Evolutionary conservation across 1,139 yeast species (phyloP), one percentile per base, ranked within the genome.

Genomic region (Pneumocystis canis): DNA sequence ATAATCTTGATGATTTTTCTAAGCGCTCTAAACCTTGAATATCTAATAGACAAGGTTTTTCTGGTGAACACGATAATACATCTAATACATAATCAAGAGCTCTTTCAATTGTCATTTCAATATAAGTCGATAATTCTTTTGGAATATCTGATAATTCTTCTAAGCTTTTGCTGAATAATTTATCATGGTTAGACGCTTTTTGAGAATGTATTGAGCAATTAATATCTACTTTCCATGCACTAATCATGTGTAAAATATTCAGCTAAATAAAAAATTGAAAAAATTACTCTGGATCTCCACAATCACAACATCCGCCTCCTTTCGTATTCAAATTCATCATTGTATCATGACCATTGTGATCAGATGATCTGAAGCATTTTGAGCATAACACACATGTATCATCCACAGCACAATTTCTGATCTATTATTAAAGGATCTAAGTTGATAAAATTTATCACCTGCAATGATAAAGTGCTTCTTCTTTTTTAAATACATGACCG

Each of bases 301-400:
- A 92, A 72, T 92, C 97, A 72, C 97, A 92, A 5, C 89, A 89
- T 0, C 97, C 97, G 3, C 96, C 96, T 67, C 84, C 86, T 66
- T 89, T 95, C 62, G 92, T 76, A 64, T 82, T 84, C 16, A 89
- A 83, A 57, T 84, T 80, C 18, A 87, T 82, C 63, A 85, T 83
- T 16, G 87, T 85, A 59, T 84, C 82, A 72, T 92, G 98, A 61
- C 84, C 95, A 40, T 73, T 72, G 73, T 92, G 98, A 64, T 80
- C 79, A 4, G 82, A 83, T 2, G 84, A 83, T 63, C 83, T 82
- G 73, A 78, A 92, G 71, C 98, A 92, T 67, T 80, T 77, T 7
- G 84, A 80, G 71, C 98, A 92, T 32, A 92, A 75, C 0, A 92
- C 96, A 74, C 95, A 87, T 0, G 95, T 84, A 62, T 87, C 95